Percentiles rank a stretch among this genome's conserved stretches.
phyloP scores from a whole-genome alignment of 2,329 filamentous ascomycete species.

The Microdochium trichocladiopsis region DNA sequence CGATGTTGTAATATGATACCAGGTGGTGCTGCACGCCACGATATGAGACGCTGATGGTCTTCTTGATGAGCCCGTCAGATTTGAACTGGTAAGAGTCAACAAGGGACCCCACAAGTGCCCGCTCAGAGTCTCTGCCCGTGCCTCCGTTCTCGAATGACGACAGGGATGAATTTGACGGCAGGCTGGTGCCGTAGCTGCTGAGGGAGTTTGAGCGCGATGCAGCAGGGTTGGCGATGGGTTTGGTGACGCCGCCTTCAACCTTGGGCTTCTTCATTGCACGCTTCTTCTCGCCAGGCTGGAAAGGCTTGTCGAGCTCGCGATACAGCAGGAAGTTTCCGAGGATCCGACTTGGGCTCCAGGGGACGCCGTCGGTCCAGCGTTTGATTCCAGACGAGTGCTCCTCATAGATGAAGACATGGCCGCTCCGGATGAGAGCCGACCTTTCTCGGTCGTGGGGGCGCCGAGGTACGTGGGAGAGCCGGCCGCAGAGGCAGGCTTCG shows the following conservation, averaged over 20 bases:
- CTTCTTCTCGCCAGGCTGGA: conserved; percentile 80
- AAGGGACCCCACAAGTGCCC: conserved; percentile 66
- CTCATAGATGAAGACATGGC: conserved; percentile 86
- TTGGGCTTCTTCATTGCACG: conserved; percentile 67
- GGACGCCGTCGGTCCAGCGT: conserved; percentile 86
- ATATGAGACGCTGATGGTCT: conserved; percentile 78
- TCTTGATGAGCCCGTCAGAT: conserved; percentile 75
- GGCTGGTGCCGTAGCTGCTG: conserved; percentile 1
- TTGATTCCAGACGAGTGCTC: conserved; percentile 88
- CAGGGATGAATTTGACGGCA: background rate
- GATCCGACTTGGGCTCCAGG: conserved; percentile 86
- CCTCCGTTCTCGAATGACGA: background rate
- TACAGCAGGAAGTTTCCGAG: conserved; percentile 82
- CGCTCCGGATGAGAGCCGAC: conserved; percentile 69
- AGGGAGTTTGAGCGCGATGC: conserved; percentile 15
- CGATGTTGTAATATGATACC: conserved; percentile 80
- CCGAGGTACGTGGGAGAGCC: conserved; percentile 68
- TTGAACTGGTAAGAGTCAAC: conserved; percentile 91
- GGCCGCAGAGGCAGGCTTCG: conserved; percentile 67
- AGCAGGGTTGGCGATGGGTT: conserved; percentile 13
- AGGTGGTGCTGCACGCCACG: conserved; percentile 74
- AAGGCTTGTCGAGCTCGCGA: conserved; percentile 70
- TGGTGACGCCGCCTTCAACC: conserved; percentile 27
- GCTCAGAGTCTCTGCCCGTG: conserved; percentile 21
- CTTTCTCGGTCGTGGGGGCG: conserved; percentile 83